Evolutionary conservation across 345 rosid genomes (phyloP), one percentile per base, ranked within the genome.

Genomic region (Linum tenue): DNA sequence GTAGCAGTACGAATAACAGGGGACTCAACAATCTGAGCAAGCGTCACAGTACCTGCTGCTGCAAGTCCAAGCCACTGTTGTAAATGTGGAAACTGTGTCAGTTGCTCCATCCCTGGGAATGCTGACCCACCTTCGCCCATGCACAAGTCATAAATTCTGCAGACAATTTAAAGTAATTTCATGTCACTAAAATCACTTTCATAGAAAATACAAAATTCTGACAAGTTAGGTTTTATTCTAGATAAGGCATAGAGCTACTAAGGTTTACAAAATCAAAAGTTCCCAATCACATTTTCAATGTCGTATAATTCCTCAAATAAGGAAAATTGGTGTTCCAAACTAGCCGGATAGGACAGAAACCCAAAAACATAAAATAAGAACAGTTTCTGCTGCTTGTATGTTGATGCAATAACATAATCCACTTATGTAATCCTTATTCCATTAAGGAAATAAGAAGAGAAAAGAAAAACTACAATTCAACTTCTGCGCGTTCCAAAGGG

Each of bases 11-110:
- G 82, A 69, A 92, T 86, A 59, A 82, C 75, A 3, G 98, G 98
- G 53, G 84, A 82, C 73, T 92, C 98, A 53, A 90, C 98, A 41
- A 92, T 85, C 68, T 86, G 96, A 56, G 95, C 96, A 72, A 92
- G 86, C 75, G 90, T 94, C 63, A 86, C 86, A 43, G 86, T 78
- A 72, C 94, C 89, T 41, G 85, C 95, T 66, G 83, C 85, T 43
- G 94, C 78, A 76, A 88, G 82, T 39, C 97, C 96, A 69, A 92
- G 96, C 97, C 91, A 88, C 67, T 92, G 96, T 71, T 88, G 96
- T 64, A 92, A 75, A 86, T 92, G 87, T 39, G 84, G 90, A 75
- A 92, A 85, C 78, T 85, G 97, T 60, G 85, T 87, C 73, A 83
- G 59, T 74, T 88, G 96, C 72, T 90, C 98, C 81, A 82, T 81